Evolutionary conservation across 1,284 basidiomycete genomes (phyloP).

Genomic region (Sphaerobolus stellatus): DNA sequence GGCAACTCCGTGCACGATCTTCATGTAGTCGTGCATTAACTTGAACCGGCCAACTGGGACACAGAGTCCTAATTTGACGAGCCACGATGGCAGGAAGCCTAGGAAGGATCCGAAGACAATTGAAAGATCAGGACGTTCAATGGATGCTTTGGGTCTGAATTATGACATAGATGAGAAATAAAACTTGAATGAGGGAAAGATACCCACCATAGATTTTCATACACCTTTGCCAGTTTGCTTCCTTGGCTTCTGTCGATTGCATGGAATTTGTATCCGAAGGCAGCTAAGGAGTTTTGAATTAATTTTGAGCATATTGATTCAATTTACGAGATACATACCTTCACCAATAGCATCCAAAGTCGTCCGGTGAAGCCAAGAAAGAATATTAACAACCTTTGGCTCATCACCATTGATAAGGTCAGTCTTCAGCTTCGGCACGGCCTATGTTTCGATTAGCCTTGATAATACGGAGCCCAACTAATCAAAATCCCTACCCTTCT

Average conservation of each 20-base stretch:
- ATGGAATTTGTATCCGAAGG: constrained; percentile 51
- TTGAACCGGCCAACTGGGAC: neutral
- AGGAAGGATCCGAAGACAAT: constrained; percentile 14
- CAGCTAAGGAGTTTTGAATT: constrained; percentile 30
- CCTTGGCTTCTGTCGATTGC: constrained; percentile 35
- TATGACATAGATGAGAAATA: neutral
- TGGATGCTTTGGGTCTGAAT: constrained; percentile 16
- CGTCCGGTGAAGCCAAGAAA: constrained; percentile 31
- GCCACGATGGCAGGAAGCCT: neutral
- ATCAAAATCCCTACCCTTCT: constrained; percentile 4
- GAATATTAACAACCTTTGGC: constrained; percentile 38
- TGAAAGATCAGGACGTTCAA: constrained; percentile 19
- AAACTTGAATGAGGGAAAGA: neutral
- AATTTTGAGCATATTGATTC: neutral
- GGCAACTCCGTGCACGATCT: constrained; percentile 39
- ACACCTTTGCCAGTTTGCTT: constrained; percentile 40
- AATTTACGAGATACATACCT: neutral
- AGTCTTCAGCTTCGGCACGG: neutral
- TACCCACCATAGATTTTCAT: constrained; percentile 43
- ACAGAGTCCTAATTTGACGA: neutral
- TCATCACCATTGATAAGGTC: constrained; percentile 22
- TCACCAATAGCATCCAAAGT: constrained; percentile 34
- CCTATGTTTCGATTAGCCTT: neutral
- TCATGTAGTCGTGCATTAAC: neutral
- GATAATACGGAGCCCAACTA: neutral